These are phyloP conservation scores for Arachnomyces sp. DNA, from an alignment of 2,329 filamentous ascomycete species.

Conservation along the genomic window DNA sequence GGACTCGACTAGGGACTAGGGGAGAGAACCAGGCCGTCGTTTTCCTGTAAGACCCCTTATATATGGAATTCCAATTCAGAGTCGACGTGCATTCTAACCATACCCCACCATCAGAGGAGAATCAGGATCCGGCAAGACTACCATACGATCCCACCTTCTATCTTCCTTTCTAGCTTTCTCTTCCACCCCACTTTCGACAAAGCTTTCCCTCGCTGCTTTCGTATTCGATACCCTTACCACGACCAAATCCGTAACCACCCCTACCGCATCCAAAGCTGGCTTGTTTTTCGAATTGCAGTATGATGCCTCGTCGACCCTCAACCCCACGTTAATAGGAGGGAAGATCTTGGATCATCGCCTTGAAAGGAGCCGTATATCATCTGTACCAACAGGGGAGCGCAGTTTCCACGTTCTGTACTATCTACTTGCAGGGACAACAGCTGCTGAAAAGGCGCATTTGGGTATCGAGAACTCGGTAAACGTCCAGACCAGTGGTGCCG, in stretches of 20 bases:
- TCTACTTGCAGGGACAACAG: conserved; percentile 81
- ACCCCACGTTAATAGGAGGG: conserved; percentile 82
- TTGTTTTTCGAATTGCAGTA: conserved; percentile 96
- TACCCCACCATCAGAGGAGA: conserved; percentile 58
- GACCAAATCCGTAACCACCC: conserved; percentile 91
- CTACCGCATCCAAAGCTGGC: conserved; percentile 89
- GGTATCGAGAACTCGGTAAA: conserved; percentile 47
- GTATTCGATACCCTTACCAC: conserved; percentile 94
- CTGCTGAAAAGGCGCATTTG: conserved; percentile 81
- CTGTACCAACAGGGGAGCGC: conserved; percentile 88
- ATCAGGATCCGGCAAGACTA: conserved; percentile 93
- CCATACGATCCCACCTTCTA: conserved; percentile 78
- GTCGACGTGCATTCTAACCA: neutral
- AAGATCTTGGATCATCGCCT: conserved; percentile 90
- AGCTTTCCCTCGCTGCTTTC: conserved; percentile 86
- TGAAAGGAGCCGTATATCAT: conserved; percentile 81
- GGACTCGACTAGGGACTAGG: conserved; percentile 72
- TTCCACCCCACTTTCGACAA: conserved; percentile 84
- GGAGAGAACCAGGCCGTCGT: conserved; percentile 89
- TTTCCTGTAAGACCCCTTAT: conserved; percentile 59
- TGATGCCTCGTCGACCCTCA: conserved; percentile 75
- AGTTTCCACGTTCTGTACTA: conserved; percentile 98
- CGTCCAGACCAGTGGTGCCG: conserved; percentile 32
- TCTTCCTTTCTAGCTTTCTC: conserved; percentile 81
- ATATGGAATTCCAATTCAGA: neutral